These are phyloP conservation scores for Cutaneotrichosporon sp. DNA, from an alignment of 1,284 basidiomycete genomes.

Conservation along the genomic window DNA sequence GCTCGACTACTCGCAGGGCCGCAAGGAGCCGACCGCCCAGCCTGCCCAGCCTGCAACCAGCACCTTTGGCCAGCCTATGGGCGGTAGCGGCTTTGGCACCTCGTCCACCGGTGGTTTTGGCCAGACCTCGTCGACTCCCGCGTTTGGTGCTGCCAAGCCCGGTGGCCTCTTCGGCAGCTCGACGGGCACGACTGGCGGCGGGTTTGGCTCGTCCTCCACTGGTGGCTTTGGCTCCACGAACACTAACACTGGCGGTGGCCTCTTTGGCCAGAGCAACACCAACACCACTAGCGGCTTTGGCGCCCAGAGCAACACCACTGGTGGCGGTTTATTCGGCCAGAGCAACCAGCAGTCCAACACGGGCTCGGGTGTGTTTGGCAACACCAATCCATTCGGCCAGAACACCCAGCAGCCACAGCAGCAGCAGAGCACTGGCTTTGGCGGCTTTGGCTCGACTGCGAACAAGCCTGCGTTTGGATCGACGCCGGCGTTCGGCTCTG, in stretches of 20 bases:
- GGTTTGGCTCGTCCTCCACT: slow-evolving; percentile 21
- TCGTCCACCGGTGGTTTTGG: slow-evolving; percentile 26
- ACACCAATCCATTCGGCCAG: slow-evolving; percentile 31
- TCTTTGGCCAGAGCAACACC: slow-evolving; percentile 38
- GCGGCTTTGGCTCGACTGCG: slow-evolving; percentile 29
- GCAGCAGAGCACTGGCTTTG: slow-evolving; percentile 41
- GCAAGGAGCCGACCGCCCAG: slow-evolving; percentile 48
- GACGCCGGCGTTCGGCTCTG: slow-evolving; percentile 12
- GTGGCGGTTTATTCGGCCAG: slow-evolving; percentile 18
- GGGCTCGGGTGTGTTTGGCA: slow-evolving; percentile 30
- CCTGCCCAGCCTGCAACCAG: slow-evolving; percentile 24
- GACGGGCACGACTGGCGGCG: slow-evolving; percentile 29
- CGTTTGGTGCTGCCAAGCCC: slow-evolving; percentile 17
- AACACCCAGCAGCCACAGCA: slow-evolving; percentile 7
- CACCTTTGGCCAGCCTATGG: slow-evolving; percentile 48
- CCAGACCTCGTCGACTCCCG: slow-evolving; percentile 22
- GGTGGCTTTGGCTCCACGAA: slow-evolving; percentile 38
- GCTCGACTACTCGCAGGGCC: slow-evolving; percentile 55
- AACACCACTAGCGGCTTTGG: slow-evolving; percentile 42
- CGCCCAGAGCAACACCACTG: slow-evolving; percentile 29
- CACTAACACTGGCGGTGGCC: slow-evolving; percentile 32
- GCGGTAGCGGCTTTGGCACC: slow-evolving; percentile 50
- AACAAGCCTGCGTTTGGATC: slow-evolving; percentile 12
- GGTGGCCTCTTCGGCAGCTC: slow-evolving; percentile 47
- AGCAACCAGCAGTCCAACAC: slow-evolving; percentile 42